These are phyloP conservation scores for Globisporangium radiosum DNA, from an alignment of 352 stramenopile species.

Conservation along the genomic window DNA sequence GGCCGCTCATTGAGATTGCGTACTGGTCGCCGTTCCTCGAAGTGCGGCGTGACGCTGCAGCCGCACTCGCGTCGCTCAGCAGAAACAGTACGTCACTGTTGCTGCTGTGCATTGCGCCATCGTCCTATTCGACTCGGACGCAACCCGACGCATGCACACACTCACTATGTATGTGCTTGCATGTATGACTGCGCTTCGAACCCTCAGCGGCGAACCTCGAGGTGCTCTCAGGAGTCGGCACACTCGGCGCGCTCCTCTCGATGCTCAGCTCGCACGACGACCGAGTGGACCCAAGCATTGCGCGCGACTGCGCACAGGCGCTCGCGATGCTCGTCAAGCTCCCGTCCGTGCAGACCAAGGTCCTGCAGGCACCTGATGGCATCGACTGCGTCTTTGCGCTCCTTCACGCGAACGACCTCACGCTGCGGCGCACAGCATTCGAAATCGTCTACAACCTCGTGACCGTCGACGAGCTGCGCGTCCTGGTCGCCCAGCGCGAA, in stretches of 20 bases:
- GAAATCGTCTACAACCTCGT: conserved; percentile 59
- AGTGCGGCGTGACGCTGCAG: conserved; percentile 68
- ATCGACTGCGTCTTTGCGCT: conserved; percentile 68
- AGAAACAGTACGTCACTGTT: conserved; percentile 45
- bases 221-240: conserved; percentile 57
- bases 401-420: conserved; percentile 40
- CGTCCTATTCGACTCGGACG: neutral
- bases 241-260: conserved; percentile 65
- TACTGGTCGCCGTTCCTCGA: conserved; percentile 84
- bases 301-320: conserved; percentile 57
- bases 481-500: conserved; percentile 55
- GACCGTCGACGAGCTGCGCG: conserved; percentile 46
- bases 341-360: conserved; percentile 40
- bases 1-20: conserved; percentile 77
- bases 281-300: conserved; percentile 50
- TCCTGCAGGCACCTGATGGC: conserved; percentile 60
- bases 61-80: conserved; percentile 64
- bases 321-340: conserved; percentile 54
- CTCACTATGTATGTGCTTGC: neutral
- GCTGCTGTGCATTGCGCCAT: neutral
- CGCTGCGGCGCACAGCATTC: conserved; percentile 44
- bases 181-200: neutral
- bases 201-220: conserved; percentile 54
- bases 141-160: neutral
- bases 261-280: conserved; percentile 52